A percentile compares a stretch with the other conserved stretches of the same genome.
These are phyloP conservation scores for Penicillium sp. DNA, from an alignment of 2,329 filamentous ascomycete species.

Conservation along the genomic window DNA sequence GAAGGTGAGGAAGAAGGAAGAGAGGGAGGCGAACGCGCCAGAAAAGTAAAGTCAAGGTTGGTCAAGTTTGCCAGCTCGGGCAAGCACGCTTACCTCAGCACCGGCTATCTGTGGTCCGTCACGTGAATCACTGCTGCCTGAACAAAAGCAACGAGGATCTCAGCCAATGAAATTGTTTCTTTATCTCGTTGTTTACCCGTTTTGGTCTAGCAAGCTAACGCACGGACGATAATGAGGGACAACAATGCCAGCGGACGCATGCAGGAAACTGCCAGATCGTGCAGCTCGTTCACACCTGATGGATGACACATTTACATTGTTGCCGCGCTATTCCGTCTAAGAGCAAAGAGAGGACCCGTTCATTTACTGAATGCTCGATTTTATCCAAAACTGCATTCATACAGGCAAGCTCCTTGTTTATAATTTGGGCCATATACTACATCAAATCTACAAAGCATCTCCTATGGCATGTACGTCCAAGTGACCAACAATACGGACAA, in stretches of 20 bases:
- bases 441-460: not conserved
- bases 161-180: slow-evolving; percentile 1
- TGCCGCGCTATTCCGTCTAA: not conserved
- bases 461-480: not conserved
- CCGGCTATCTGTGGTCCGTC: slow-evolving; percentile 27
- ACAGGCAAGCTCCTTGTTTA: not conserved
- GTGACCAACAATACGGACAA: not conserved
- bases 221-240: not conserved
- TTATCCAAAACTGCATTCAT: not conserved
- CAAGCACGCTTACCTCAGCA: slow-evolving; percentile 29
- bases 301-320: not conserved
- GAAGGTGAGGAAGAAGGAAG: slow-evolving; percentile 21
- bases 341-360: not conserved
- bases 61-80: slow-evolving; percentile 29
- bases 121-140: slow-evolving; percentile 30
- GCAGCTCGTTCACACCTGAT: not conserved
- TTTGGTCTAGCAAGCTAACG: not conserved
- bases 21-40: slow-evolving; percentile 33
- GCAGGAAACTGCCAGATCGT: slow-evolving; percentile 7
- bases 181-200: not conserved
- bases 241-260: slow-evolving; percentile 2
- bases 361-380: not conserved
- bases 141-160: not conserved
- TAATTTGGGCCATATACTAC: not conserved
- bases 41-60: slow-evolving; percentile 27